Evolutionary conservation across 345 rosid species (phyloP), one percentile per base, ranked within the genome.

Genomic region (Iberis pinnata): DNA sequence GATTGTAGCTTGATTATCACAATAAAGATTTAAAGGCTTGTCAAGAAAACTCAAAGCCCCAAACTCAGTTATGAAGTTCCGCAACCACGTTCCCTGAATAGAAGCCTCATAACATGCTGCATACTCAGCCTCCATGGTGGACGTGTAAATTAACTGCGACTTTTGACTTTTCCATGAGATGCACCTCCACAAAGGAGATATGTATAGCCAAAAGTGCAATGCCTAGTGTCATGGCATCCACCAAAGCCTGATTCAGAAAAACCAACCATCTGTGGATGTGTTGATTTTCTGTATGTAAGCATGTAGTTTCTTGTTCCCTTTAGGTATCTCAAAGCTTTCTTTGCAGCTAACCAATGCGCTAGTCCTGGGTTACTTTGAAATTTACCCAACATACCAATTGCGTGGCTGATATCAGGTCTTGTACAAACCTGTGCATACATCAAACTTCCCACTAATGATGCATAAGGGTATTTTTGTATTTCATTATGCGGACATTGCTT

Each of bases 91-190:
- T 43, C 32, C 18, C 24, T 44, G 11, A 44, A n/a, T 44, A 0
- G 13, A 53, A 36, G 33, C 45, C 44, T 53, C 33, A 24, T 53
- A 47, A 20, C 35, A 53, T 12, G 45, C 22, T 0, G 38, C 33
- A 24, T 36, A 53, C 58, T 38, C 45, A 36, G 11, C 22, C 2
- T 53, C 58, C 22, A 52, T 37, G 11, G 14, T 53, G n/a, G 22
- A 38, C 5, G 58, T 36, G 36, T 5, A 37, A 37, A 53, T 38
- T 2, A 40, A 8, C 4, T 53, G 11, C 3, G 12, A 32, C 17
- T 24, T 38, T 0, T 15, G 24, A 22, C 5, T 53, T 36, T 53
- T 39, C 35, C 35, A 39, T 25, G 35, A 53, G 6, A 55, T 31
- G 17, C 37, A 12, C 48, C 59, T n/a, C 13, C 25, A 0, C 11